A percentile compares a stretch with the other conserved stretches of the same genome.
Conservation (phyloP, 2,329 filamentous ascomycete genomes). For the Aspergillus melleus region DNA sequence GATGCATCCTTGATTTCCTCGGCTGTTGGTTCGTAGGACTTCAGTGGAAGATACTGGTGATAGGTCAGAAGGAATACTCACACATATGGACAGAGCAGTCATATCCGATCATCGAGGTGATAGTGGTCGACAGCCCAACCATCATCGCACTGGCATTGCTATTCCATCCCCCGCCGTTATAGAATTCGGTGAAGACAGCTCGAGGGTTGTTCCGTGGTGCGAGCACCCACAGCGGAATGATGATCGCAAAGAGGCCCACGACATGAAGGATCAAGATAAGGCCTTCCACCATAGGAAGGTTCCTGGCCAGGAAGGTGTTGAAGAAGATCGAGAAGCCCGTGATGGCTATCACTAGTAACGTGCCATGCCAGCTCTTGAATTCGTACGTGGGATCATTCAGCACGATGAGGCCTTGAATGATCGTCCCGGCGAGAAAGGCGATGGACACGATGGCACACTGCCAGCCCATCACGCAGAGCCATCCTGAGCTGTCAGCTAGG, state of each 20-base stretch:
- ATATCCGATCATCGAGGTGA: slow-evolving; percentile 44
- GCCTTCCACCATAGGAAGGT: slow-evolving; percentile 41
- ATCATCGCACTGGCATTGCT: slow-evolving; percentile 39
- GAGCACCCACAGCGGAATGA: slow-evolving; percentile 45
- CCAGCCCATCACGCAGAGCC: slow-evolving; percentile 48
- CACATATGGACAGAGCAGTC: slow-evolving; percentile 49
- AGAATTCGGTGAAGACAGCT: slow-evolving; percentile 43
- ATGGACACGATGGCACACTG: slow-evolving; percentile 47
- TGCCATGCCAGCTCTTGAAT: slow-evolving; percentile 46
- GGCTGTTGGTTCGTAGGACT: slow-evolving; percentile 20
- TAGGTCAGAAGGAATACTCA: slow-evolving; percentile 25
- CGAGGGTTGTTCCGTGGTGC: slow-evolving; percentile 38
- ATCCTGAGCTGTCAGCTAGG: slow-evolving; percentile 28
- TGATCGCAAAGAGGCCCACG: slow-evolving; percentile 43
- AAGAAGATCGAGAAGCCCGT: slow-evolving; percentile 41
- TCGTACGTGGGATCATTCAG: slow-evolving; percentile 45
- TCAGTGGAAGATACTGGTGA: slow-evolving; percentile 7
- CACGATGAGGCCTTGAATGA: slow-evolving; percentile 48
- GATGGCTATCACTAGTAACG: slow-evolving; percentile 45
- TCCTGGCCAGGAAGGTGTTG: slow-evolving; percentile 43
- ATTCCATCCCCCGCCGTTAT: slow-evolving; percentile 45
- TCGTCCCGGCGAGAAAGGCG: slow-evolving; percentile 45
- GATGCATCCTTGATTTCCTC: slow-evolving; percentile 50
- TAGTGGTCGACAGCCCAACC: slow-evolving; percentile 42
- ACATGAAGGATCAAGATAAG: slow-evolving; percentile 45